Percentiles rank a stretch among this genome's conserved stretches.
phyloP scores from a whole-genome alignment of 176 grass and related monocot genomes.

The Zoysia japonica region DNA sequence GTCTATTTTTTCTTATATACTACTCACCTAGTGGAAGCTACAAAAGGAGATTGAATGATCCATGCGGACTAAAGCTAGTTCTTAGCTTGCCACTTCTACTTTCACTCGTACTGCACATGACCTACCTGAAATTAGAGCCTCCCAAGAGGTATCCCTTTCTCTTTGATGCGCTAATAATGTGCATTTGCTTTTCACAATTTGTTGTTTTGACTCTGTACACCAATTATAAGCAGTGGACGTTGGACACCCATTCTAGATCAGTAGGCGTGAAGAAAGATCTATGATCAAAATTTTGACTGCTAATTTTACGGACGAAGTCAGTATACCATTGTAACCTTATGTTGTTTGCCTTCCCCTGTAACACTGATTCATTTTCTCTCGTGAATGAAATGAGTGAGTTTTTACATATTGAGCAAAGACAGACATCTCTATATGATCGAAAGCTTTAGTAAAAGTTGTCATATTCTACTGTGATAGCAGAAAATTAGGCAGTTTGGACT shows the following conservation, averaged over 20 bases:
- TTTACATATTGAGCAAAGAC: constrained; percentile 11
- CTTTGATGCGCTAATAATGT: constrained; percentile 87
- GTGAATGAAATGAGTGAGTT: constrained; percentile 37
- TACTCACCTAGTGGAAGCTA: constrained; percentile 49
- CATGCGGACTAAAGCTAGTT: constrained; percentile 47
- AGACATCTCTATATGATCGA: constrained; percentile 15
- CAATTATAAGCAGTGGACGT: constrained; percentile 85
- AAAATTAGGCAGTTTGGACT: background rate
- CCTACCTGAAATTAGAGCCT: constrained; percentile 66
- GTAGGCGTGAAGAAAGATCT: constrained; percentile 69
- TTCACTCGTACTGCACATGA: constrained; percentile 55
- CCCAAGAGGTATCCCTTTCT: constrained; percentile 84
- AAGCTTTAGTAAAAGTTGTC: background rate
- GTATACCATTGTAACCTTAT: constrained; percentile 32
- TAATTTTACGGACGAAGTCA: constrained; percentile 20
- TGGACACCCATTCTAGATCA: constrained; percentile 48
- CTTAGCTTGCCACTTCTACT: constrained; percentile 52
- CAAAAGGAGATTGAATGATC: constrained; percentile 23
- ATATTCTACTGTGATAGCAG: background rate
- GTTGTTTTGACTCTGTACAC: constrained; percentile 63
- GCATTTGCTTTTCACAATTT: constrained; percentile 88
- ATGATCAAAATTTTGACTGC: constrained; percentile 44
- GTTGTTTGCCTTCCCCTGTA: constrained; percentile 30
- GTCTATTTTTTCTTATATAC: constrained; percentile 80
- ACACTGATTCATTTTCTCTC: constrained; percentile 32